Evolutionary conservation across 805 yeast genomes (phyloP).

Genomic region (Saturnispora sanitii): DNA sequence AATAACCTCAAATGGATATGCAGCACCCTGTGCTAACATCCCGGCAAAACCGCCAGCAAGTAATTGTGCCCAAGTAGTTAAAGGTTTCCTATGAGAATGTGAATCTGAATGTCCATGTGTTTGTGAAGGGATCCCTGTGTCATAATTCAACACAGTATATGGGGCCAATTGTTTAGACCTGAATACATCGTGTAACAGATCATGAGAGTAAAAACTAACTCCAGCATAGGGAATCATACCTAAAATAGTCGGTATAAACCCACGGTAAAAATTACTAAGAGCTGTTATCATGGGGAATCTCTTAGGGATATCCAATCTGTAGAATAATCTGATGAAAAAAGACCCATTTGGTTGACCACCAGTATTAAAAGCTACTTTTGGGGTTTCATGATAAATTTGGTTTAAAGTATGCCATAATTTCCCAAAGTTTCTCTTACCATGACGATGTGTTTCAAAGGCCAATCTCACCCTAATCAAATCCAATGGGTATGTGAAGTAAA

Average conservation of each 20-base stretch:
- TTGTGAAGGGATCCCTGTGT: conserved; percentile 9
- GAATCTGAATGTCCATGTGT: conserved; percentile 23
- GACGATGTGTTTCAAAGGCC: conserved; percentile 68
- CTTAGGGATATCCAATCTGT: conserved; percentile 14
- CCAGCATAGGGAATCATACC: conserved; percentile 99
- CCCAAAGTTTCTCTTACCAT: conserved; percentile 22
- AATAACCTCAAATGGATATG: conserved; percentile 92
- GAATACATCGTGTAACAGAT: conserved; percentile 76
- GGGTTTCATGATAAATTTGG: conserved; percentile 27
- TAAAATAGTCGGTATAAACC: conserved; percentile 84
- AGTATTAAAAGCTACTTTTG: conserved; percentile 22
- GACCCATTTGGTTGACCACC: conserved; percentile 23
- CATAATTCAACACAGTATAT: conserved; percentile 35
- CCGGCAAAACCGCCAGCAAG: conserved; percentile 96
- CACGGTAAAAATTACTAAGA: conserved; percentile 75
- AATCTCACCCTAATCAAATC: conserved; percentile 84
- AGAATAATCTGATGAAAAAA: conserved; percentile 22
- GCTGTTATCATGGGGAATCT: conserved; percentile 26
- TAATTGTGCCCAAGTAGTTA: conserved; percentile 86
- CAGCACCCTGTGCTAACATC: conserved; percentile 88
- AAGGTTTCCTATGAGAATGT: conserved; percentile 45
- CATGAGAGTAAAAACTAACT: conserved; percentile 92
- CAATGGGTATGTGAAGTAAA: conserved; percentile 82
- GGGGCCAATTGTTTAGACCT: conserved; percentile 47
- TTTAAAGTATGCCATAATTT: conserved; percentile 23